Conservation (phyloP, 169 alveolate species). For the Theileria sp. region DNA sequence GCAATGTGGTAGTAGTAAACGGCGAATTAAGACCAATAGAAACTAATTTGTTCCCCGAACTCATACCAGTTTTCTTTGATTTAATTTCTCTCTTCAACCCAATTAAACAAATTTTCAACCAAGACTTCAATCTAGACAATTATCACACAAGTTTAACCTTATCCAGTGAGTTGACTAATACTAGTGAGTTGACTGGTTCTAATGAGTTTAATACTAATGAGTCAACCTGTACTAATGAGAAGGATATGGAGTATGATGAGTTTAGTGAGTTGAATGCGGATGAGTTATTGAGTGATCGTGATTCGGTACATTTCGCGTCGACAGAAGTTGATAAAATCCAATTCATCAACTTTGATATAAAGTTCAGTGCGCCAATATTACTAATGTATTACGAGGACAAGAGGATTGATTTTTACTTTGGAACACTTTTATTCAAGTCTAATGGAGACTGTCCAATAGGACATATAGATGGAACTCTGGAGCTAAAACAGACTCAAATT, state of each 20-base stretch:
- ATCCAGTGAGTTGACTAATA: too few species aligned
- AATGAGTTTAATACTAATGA: too few species aligned
- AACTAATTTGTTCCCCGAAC: conserved; percentile 51
- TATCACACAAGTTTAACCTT: neutral
- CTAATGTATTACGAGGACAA: conserved; percentile 31
- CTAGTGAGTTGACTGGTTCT: too few species aligned
- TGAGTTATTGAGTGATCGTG: neutral
- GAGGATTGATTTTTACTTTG: conserved; percentile 73
- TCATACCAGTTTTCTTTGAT: conserved; percentile 48
- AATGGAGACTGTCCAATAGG: conserved; percentile 76
- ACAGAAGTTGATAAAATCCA: neutral
- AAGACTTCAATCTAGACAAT: neutral
- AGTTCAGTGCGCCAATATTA: conserved; percentile 63
- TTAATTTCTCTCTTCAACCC: neutral
- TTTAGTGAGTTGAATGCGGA: neutral
- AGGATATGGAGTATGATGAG: too few species aligned
- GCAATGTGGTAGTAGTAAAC: conserved; percentile 41
- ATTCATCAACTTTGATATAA: conserved; percentile 45
- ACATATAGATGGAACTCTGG: conserved; percentile 71
- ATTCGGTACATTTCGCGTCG: neutral
- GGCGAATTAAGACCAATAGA: conserved; percentile 64
- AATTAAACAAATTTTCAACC: neutral
- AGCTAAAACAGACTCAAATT: conserved; percentile 81
- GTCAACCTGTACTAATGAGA: too few species aligned
- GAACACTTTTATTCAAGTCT: conserved; percentile 74